Percentiles rank a stretch among this genome's conserved stretches.
Conservation (phyloP, 163 green algal genomes). For the Chloromonas sp. region DNA sequence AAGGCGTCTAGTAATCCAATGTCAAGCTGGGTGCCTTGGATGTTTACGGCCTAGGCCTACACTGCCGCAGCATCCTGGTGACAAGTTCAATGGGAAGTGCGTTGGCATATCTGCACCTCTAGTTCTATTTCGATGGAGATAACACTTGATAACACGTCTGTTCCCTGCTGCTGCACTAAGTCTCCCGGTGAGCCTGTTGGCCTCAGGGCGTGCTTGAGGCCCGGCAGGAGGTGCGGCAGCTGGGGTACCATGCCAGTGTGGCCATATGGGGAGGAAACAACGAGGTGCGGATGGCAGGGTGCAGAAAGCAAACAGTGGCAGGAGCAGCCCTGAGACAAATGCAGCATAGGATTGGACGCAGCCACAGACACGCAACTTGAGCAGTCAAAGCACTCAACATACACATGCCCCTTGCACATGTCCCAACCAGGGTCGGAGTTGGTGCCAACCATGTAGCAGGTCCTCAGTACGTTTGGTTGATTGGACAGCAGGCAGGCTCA, state of each 20-base stretch:
- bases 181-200: too few species aligned
- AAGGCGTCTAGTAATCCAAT: background rate
- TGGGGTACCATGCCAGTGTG: conserved; percentile 36
- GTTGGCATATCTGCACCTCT: too few species aligned
- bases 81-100: background rate
- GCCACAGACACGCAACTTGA: background rate
- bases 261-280: conserved; percentile 33
- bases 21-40: background rate
- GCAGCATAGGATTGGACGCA: background rate
- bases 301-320: background rate
- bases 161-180: too few species aligned
- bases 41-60: background rate
- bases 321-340: background rate
- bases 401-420: too few species aligned
- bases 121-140: too few species aligned
- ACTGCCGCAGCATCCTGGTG: background rate
- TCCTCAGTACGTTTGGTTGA: too few species aligned
- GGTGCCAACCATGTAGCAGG: background rate
- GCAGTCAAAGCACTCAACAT: too few species aligned
- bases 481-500: too few species aligned
- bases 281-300: background rate
- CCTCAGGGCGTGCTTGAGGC: conserved; percentile 35
- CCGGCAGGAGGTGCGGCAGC: conserved; percentile 29
- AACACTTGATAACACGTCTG: too few species aligned
- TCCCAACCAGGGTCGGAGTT: too few species aligned